A percentile compares a stretch with the other conserved stretches of the same genome.
phyloP scores from a whole-genome alignment of 164 flowering plant genomes.

The Vitis cinerea region DNA sequence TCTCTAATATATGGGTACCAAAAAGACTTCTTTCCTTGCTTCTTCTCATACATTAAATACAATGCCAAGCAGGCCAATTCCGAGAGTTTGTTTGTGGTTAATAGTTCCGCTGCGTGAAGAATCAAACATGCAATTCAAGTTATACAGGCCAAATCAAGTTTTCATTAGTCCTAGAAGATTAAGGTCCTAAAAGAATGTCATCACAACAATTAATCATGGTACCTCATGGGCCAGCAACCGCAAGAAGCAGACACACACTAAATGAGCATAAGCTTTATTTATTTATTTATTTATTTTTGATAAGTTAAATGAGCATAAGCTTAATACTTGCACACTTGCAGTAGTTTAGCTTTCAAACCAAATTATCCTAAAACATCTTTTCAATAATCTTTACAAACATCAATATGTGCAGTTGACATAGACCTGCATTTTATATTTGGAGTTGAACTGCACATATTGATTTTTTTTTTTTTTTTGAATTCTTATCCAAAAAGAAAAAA shows the following conservation, averaged over 20 bases:
- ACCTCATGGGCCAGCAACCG: not conserved
- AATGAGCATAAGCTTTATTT: not conserved
- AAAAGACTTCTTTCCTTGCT: conserved; percentile 94
- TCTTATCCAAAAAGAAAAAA: no score
- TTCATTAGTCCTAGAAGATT: conserved; percentile 1
- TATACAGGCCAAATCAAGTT: not conserved
- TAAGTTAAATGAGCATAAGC: not conserved
- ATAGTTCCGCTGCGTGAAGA: conserved; percentile 74
- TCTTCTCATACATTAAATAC: conserved; percentile 98
- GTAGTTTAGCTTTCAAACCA: not conserved
- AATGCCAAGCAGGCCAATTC: conserved; percentile 97
- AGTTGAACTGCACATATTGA: no score
- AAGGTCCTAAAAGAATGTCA: not conserved
- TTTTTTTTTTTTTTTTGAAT: no score
- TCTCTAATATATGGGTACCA: conserved; percentile 96
- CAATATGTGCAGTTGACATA: no score
- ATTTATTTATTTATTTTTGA: no score
- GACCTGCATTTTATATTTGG: no score
- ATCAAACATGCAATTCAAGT: conserved; percentile 9
- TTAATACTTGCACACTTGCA: not conserved
- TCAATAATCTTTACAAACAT: no score
- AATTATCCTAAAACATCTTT: not conserved
- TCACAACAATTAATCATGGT: not conserved
- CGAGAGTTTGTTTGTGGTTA: conserved; percentile 90
- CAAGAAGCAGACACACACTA: not conserved